Evolutionary conservation across 2,329 filamentous ascomycete species (phyloP), one percentile per base, ranked within the genome.

Genomic region (Raffaelea arxii): DNA sequence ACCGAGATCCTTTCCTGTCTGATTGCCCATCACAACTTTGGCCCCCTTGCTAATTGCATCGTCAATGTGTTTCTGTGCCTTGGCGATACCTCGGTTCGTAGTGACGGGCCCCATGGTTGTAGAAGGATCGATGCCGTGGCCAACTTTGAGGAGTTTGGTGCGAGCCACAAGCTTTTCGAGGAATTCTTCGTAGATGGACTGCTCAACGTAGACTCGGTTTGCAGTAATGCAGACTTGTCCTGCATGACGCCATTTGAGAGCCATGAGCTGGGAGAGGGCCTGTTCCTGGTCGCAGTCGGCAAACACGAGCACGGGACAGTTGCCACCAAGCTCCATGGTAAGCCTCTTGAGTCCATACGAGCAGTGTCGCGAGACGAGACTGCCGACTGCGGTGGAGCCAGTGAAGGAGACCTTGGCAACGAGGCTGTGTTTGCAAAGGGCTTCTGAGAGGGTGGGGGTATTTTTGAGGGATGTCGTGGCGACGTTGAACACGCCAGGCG

Each of bases 341-440:
- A 79, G 70, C 2, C 82, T 82, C 65, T 86, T 86, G 46, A 85
- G 66, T 55, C 77, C 69, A 55, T 77, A 74, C 14, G 80, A 81
- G 4, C 79, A 80, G 12, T 73, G 70, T 3, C 70, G 65, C 1
- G 80, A 79, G 36, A 88, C 72, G 52, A 82, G 80, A 25, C 77
- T 74, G 2, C 86, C 86, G 0, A 88, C 77, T 0, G 67, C 63
- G 0, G 84, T 86, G 6, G 41, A 80, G 14, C 86, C 86, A 0
- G 85, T 90, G 55, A 90, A 91, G 48, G 82, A 84, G 46, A 90
- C 69, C 59, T 88, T 88, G 46, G 65, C 66, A 0, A 72, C 64
- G 1, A 62, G 45, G 0, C 62, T 62, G 43, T 72, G 68, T 16
- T 62, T 62, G 49, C 67, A 71, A 0, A 73, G 61, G 0, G 63